phyloP scores from a whole-genome alignment of 495 filamentous ascomycete genomes.

The Ramalina peruviana region DNA sequence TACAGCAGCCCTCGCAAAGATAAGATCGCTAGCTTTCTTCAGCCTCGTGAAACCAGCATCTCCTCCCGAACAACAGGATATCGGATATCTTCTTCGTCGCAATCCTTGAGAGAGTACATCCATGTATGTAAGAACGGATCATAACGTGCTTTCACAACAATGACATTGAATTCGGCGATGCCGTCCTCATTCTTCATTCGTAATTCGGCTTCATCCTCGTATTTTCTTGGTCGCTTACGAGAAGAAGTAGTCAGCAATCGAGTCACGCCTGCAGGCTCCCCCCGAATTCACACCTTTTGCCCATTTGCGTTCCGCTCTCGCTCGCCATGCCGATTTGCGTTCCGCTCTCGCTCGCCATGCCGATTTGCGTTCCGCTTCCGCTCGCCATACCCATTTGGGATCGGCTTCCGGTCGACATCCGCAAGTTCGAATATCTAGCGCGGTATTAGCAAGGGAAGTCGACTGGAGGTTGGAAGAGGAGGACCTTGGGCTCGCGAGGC shows the following conservation, averaged over 20 bases:
- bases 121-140: background rate
- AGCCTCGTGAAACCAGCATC: background rate
- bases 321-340: background rate
- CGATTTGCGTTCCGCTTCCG: background rate
- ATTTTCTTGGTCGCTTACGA: conserved; percentile 5
- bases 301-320: background rate
- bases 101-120: conserved; percentile 11
- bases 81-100: background rate
- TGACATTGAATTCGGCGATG: background rate
- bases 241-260: background rate
- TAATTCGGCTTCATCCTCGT: conserved; percentile 1
- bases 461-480: too few species aligned
- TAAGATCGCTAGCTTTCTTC: too few species aligned
- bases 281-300: background rate
- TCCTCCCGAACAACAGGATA: background rate
- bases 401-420: conserved; percentile 4
- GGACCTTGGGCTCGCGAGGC: too few species aligned
- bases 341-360: too few species aligned
- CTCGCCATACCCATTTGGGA: background rate
- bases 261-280: background rate
- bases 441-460: background rate
- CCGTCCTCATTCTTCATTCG: conserved; percentile 5
- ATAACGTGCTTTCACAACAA: conserved; percentile 6
- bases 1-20: too few species aligned
- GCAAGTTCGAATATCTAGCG: background rate